phyloP scores from a whole-genome alignment of 108 stramenopile genomes.

The Nannochloropsis gaditana region DNA sequence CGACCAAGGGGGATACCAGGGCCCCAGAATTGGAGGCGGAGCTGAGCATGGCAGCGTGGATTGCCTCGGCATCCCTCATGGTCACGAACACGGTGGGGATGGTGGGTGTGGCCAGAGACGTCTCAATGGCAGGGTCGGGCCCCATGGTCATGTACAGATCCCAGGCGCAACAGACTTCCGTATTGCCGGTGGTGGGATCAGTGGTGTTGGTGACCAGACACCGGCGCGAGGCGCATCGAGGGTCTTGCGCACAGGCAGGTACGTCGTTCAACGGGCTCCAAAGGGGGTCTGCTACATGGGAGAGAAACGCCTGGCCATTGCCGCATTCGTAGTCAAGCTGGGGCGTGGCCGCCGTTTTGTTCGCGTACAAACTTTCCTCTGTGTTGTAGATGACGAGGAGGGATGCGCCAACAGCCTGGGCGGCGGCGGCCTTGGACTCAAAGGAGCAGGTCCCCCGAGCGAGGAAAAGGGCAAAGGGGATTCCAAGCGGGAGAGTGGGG shows the following conservation, averaged over 20 bases:
- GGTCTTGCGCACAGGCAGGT: slow-evolving; percentile 26
- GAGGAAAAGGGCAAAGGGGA: not conserved
- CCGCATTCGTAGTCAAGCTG: slow-evolving; percentile 47
- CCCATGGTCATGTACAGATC: slow-evolving; percentile 44
- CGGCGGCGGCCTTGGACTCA: slow-evolving; percentile 15
- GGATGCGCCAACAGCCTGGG: not conserved
- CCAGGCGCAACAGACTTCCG: slow-evolving; percentile 48
- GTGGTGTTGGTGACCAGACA: slow-evolving; percentile 46
- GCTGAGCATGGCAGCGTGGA: not conserved
- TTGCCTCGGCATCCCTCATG: slow-evolving; percentile 32
- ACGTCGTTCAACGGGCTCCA: slow-evolving; percentile 34
- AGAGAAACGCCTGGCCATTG: slow-evolving; percentile 45
- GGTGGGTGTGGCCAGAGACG: not conserved
- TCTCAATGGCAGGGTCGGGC: not conserved
- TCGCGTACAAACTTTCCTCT: not conserved
- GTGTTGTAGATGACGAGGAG: not conserved
- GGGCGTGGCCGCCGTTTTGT: slow-evolving; percentile 25
- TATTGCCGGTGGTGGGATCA: slow-evolving; percentile 26
- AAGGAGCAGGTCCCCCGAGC: not conserved
- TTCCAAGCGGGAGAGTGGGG: not conserved
- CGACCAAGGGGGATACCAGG: not conserved
- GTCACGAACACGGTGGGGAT: slow-evolving; percentile 45
- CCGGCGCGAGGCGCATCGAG: slow-evolving; percentile 27
- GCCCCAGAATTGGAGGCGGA: not conserved
- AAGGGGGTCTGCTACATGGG: slow-evolving; percentile 1